Evolutionary conservation across 805 yeast genomes (phyloP).

Genomic region (Barnettozyma pratensis): DNA sequence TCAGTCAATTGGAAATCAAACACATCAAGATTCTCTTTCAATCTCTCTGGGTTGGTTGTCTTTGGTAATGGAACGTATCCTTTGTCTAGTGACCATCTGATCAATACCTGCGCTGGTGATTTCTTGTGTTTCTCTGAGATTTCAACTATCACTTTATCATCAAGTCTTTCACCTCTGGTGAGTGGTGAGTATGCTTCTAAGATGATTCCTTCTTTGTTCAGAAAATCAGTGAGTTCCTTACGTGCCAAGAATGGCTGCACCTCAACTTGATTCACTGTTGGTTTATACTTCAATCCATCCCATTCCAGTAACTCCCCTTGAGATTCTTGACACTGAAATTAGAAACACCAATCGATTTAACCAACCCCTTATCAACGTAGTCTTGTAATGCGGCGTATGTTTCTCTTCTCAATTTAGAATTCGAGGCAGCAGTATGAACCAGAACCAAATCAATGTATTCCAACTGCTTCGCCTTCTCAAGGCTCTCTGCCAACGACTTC

Average conservation of each 20-base stretch:
- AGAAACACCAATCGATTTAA: conserved; percentile 47
- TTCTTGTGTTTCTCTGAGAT: conserved; percentile 49
- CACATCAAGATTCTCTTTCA: conserved; percentile 36
- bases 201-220: conserved; percentile 44
- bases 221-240: too few relatives aligned
- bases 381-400: conserved; percentile 50
- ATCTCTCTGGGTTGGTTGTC: conserved; percentile 37
- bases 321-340: conserved; percentile 41
- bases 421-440: conserved; percentile 76
- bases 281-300: too few relatives aligned
- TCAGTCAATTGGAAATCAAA: conserved; percentile 46
- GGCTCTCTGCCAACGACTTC: conserved; percentile 27
- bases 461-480: conserved; percentile 27
- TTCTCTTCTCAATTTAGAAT: conserved; percentile 40
- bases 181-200: conserved; percentile 41
- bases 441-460: conserved; percentile 78
- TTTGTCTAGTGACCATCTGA: conserved; percentile 64
- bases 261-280: conserved; percentile 53
- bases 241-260: conserved; percentile 86
- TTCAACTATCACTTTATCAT: conserved; percentile 37
- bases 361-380: conserved; percentile 37
- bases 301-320: too few relatives aligned
- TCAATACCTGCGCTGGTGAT: conserved; percentile 54
- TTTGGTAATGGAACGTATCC: conserved; percentile 48
- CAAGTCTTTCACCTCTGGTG: conserved; percentile 24